phyloP scores from a whole-genome alignment of 2,329 filamentous ascomycete species.

The Aphanocladium album region DNA sequence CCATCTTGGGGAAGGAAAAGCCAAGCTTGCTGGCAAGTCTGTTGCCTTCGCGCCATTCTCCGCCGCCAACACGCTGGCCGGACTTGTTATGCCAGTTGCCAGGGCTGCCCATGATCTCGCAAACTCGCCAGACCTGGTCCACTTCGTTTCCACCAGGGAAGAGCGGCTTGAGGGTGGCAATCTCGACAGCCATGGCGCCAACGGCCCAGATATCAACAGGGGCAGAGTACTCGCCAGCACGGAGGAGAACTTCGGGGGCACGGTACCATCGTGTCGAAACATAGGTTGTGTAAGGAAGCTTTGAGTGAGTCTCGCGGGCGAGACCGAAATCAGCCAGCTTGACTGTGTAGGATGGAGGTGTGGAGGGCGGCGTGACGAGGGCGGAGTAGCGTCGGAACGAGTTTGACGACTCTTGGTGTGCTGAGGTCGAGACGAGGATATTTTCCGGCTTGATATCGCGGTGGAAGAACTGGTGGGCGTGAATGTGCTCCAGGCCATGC shows the following conservation, averaged over 20 bases:
- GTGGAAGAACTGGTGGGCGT: conserved; percentile 96
- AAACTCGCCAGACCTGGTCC: conserved; percentile 97
- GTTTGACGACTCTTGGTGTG: conserved; percentile 73
- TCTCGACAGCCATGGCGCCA: conserved; percentile 96
- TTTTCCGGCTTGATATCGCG: conserved; percentile 99
- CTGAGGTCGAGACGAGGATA: conserved; percentile 90
- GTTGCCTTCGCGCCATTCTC: conserved; percentile 95
- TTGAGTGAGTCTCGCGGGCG: conserved; percentile 95
- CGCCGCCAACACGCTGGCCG: conserved; percentile 80
- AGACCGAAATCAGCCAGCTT: conserved; percentile 99
- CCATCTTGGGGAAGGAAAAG: conserved; percentile 99
- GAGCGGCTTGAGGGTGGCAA: conserved; percentile 90
- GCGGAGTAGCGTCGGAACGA: conserved; percentile 91
- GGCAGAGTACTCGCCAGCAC: conserved; percentile 93
- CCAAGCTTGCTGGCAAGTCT: conserved; percentile 90
- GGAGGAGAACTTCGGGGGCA: conserved; percentile 86
- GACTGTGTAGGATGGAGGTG: conserved; percentile 87
- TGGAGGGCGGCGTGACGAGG: conserved; percentile 89
- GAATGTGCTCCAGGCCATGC: conserved; percentile 92
- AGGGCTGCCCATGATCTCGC: conserved; percentile 98
- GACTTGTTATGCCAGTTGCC: conserved; percentile 97
- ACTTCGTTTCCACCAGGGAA: conserved; percentile 98
- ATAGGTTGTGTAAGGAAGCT: conserved; percentile 94
- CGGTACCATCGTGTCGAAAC: conserved; percentile 98
- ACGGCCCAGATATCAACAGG: conserved; percentile 99